Base-by-base conservation (phyloP, 768 basidiomycete genomes). In the Mycena floridula region DNA sequence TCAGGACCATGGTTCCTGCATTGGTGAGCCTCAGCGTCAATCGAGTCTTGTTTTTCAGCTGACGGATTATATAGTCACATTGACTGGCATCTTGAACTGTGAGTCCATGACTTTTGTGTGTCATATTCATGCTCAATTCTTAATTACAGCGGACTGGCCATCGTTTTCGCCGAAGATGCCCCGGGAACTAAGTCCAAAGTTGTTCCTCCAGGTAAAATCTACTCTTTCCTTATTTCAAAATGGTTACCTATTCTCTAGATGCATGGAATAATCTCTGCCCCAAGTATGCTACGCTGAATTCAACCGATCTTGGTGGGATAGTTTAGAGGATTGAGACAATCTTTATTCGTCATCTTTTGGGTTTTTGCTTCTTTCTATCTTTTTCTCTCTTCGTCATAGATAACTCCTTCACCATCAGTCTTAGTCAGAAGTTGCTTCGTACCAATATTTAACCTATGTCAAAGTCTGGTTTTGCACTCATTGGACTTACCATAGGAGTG, bases 1-100 rank as follows among this genome's bases (percentile, higher is more conserved):
- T 67, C 80, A 16, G 81, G 80, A 13, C 74, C 74, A 18, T 79
- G 78, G 71, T 60, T 41, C 40, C 27, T 50, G 22, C 44, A 41
- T 28, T 46, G 44, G 44, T 38, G 25, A 12, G 43, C 23, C 3
- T 25, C 18, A 39, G 6, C 16, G n/a, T 9, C 40, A 20, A 16
- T 6, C 11, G 22, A n/a, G n/a, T n/a, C n/a, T n/a, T 35, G 15
- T 12, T 4, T 23, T 8, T 37, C 9, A n/a, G 2, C 28, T 23
- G 21, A 9, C 12, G 21, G 21, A 4, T 41, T 20, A 8, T 27
- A 13, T 23, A 64, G 63, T 47, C 68, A 68, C 52, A 70, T 70
- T 48, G 67, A 73, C 48, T 76, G 73, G 71, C 72, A 76, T 55
- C 54, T 74, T 25, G 65, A 69, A 45, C 50, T 58, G 65, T 66